Percentiles rank a stretch among this genome's conserved stretches.
Evolutionary conservation across 176 grass and related monocot genomes (phyloP).

Genomic region (Oryza longistaminata): DNA sequence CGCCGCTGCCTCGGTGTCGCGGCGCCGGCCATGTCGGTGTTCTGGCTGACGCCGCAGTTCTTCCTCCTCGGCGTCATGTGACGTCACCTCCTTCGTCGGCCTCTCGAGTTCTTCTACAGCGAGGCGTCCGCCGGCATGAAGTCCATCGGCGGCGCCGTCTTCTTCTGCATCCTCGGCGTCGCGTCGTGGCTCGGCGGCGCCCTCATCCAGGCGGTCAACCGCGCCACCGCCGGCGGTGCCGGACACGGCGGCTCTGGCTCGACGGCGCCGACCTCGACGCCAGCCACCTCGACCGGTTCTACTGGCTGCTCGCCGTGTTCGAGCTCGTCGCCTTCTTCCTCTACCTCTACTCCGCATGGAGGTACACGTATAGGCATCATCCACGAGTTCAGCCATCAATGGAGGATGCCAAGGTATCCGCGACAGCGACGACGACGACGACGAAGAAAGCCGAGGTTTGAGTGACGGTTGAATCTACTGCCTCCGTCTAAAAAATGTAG

Average conservation of each 20-base stretch:
- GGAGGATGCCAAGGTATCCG: not conserved
- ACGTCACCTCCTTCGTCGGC: conserved; percentile 89
- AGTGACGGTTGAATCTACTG: not conserved
- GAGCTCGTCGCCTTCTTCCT: conserved; percentile 43
- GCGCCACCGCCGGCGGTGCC: conserved; percentile 27
- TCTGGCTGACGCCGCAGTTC: conserved; percentile 74
- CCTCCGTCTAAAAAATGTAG: too few species aligned
- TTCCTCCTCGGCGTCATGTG: conserved; percentile 77
- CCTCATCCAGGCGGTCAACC: conserved; percentile 61
- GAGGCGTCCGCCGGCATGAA: conserved; percentile 81
- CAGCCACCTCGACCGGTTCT: conserved; percentile 62
- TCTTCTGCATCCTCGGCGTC: conserved; percentile 76
- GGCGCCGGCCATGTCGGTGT: conserved; percentile 55
- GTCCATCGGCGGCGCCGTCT: conserved; percentile 72
- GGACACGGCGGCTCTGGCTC: conserved; percentile 63
- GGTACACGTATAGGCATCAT: conserved; percentile 56
- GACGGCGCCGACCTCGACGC: conserved; percentile 53
- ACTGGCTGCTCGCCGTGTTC: conserved; percentile 60
- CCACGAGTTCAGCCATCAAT: not conserved
- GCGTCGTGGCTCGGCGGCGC: conserved; percentile 63
- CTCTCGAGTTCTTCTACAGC: conserved; percentile 87
- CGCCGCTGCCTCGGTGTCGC: not conserved
- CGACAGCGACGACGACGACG: not conserved
- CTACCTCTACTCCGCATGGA: conserved; percentile 46
- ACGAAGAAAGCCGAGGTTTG: not conserved